Conservation (phyloP, 352 stramenopile species). For the Phytopythium kandeliae region DNA sequence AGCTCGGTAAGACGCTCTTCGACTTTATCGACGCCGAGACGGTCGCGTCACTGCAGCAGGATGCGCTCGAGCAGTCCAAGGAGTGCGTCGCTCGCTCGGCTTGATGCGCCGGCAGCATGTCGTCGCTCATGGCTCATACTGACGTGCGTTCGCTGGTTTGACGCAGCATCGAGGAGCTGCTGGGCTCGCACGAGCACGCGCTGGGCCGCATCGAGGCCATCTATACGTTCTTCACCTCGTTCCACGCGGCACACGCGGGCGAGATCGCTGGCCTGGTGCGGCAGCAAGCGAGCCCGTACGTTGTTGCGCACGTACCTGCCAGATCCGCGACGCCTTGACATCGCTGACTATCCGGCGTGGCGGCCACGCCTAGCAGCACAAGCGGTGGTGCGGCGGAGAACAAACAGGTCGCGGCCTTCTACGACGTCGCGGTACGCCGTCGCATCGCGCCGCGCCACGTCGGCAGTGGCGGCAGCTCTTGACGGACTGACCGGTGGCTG, state of each 20-base stretch:
- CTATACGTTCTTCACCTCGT: constrained; percentile 60
- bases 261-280: constrained; percentile 28
- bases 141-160: neutral
- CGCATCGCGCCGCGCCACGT: no score
- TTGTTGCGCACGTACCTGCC: no score
- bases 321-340: no score
- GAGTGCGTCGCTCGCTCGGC: constrained; percentile 43
- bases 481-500: neutral
- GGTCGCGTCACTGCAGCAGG: constrained; percentile 70
- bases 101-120: no score
- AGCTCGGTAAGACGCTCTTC: constrained; percentile 70
- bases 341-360: neutral
- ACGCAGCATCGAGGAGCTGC: constrained; percentile 60
- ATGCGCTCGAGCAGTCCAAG: constrained; percentile 63
- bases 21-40: constrained; percentile 83
- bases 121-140: no score
- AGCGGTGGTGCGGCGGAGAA: constrained; percentile 7
- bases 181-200: constrained; percentile 51
- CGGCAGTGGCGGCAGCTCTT: no score
- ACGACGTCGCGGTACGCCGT: constrained; percentile 39
- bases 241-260: constrained; percentile 29
- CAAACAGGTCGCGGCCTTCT: constrained; percentile 33
- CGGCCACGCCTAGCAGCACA: constrained; percentile 10
- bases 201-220: constrained; percentile 54
- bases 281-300: constrained; percentile 4